Base-by-base conservation (phyloP, 2,329 filamentous ascomycete species). In the Verticillium nubilum region DNA sequence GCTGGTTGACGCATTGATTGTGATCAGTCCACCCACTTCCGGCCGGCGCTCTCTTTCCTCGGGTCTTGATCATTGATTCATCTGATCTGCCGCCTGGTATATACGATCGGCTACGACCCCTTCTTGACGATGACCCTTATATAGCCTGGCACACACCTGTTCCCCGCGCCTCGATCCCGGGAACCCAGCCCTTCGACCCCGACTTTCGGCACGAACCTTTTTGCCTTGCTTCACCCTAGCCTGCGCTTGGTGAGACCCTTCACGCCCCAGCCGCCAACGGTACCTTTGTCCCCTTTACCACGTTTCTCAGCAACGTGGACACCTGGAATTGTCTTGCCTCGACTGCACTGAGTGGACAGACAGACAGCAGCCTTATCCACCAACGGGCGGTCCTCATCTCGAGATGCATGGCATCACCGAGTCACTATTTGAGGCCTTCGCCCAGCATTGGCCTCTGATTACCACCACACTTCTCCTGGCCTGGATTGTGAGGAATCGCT, bases 401-500 rank as follows among this genome's bases (percentile, higher is more conserved):
- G 61, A 56, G 25, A 65, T 67, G 62, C 62, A 67, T 25, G 69
- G 70, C 60, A 65, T 76, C 52, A 70, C 68, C 33, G 72, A 74
- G 58, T 64, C 70, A 19, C 56, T 79, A 58, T 56, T 76, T 52
- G 66, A 71, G 31, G 63, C 74, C 7, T 50, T 79, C 52, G 64
- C 68, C 59, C 68, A 73, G 56, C 74, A 83, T 68, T 84, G 80
- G 80, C 69, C 74, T 9, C 63, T 70, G 4, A 68, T 78, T 26
- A 58, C 73, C 17, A 56, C 71, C 42, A 62, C 73, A 26, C 55
- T 70, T 19, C 15, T 77, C 1, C 58, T 70, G 47, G 72, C 71
- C 35, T 81, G 78, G 68, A 72, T 84, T 12, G 66, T 74, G n/a
- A 73, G 70, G 57, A 84, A 83, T 63, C 76, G 76, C 54, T 81